Conservation (phyloP, 2,329 filamentous ascomycete genomes). For the Lasiodiplodia sp. region DNA sequence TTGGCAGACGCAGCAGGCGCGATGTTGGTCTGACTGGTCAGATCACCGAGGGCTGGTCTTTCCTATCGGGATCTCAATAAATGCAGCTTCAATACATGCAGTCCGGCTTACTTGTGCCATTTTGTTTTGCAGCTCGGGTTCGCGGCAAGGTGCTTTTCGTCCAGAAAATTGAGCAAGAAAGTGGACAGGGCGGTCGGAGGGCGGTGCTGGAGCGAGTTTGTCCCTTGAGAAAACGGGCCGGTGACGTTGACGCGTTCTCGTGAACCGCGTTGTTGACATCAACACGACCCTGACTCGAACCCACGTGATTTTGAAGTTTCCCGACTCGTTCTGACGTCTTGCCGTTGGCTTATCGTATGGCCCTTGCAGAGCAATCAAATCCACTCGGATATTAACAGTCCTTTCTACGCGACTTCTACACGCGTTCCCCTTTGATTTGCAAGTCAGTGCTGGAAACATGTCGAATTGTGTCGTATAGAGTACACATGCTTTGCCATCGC, state of each 20-base stretch:
- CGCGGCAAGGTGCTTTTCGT: background rate
- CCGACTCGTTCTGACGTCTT: background rate
- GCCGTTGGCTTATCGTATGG: background rate
- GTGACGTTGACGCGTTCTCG: background rate
- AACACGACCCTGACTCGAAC: background rate
- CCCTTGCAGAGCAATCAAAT: background rate
- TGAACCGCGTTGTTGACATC: background rate
- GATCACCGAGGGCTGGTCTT: background rate
- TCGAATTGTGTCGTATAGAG: background rate
- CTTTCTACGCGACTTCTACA: too few relatives aligned
- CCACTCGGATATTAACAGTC: too few relatives aligned
- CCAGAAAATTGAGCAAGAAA: background rate
- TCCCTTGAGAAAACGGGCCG: background rate
- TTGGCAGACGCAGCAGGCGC: background rate
- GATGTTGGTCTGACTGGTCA: background rate
- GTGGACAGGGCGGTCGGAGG: background rate
- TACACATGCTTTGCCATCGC: conserved; percentile 1
- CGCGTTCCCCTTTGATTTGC: background rate
- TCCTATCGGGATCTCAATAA: background rate
- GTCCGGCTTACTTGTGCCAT: background rate
- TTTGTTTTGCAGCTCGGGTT: background rate
- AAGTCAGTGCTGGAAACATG: background rate
- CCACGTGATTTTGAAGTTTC: background rate
- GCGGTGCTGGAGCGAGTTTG: background rate
- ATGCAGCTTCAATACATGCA: background rate